Conservation (phyloP, 225 moss, liverwort and hornwort species). For the Straminergon stramineum region DNA sequence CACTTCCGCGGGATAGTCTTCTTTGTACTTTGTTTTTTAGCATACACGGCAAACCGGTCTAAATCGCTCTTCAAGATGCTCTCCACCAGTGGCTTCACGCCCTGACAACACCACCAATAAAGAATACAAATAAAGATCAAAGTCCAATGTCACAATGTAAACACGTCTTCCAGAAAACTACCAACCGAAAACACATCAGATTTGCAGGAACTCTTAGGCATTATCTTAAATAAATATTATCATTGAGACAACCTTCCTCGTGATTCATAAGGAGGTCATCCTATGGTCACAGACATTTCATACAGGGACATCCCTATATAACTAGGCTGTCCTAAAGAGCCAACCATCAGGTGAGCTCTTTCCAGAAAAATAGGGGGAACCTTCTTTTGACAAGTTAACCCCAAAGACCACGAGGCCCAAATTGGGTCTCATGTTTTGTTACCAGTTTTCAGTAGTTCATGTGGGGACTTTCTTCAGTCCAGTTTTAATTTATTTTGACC, state of each 20-base stretch:
- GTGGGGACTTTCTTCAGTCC: not conserved
- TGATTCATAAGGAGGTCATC: not conserved
- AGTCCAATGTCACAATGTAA: not conserved
- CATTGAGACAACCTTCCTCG: not conserved
- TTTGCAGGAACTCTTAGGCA: not conserved
- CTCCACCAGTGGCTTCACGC: slow-evolving; percentile 54
- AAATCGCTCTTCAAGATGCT: slow-evolving; percentile 59
- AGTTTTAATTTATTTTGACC: not conserved
- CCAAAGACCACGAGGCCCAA: not conserved
- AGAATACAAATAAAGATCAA: not conserved
- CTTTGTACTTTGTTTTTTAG: slow-evolving; percentile 24
- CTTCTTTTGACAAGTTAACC: not conserved
- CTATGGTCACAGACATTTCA: not conserved
- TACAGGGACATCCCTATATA: not conserved
- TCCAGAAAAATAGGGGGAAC: not conserved
- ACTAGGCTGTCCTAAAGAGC: not conserved
- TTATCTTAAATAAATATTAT: not conserved
- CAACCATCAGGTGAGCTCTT: not conserved
- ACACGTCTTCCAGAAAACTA: not conserved
- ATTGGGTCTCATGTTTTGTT: not conserved
- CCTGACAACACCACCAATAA: slow-evolving; percentile 25
- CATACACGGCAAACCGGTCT: slow-evolving; percentile 82
- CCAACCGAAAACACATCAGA: not conserved
- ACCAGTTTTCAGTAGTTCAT: not conserved
- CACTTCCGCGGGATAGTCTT: slow-evolving; percentile 7